Evolutionary conservation across 176 grass and related monocot genomes (phyloP).

Genomic region (Oropetium thomaeum): DNA sequence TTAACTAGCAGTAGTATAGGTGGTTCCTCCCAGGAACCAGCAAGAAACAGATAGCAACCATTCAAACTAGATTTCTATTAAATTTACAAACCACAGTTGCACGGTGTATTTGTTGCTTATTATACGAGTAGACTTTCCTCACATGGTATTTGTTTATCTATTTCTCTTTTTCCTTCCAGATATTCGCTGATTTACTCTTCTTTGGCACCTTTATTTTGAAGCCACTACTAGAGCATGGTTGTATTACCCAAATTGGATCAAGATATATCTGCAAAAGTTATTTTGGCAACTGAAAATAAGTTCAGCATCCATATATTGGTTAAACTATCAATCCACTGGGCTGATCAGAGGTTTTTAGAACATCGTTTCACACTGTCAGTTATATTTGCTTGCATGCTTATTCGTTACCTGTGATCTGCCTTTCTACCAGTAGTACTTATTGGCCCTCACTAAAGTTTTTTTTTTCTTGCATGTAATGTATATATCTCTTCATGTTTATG

Average conservation of each 20-base stretch:
- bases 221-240: neutral
- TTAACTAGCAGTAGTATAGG: neutral
- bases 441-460: neutral
- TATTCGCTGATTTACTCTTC: neutral
- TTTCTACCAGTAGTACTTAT: neutral
- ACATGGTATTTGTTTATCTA: neutral
- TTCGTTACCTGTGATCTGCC: neutral
- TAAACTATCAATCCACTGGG: neutral
- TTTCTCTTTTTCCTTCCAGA: neutral
- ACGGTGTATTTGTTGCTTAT: neutral
- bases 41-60: neutral
- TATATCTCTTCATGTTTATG: neutral
- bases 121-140: neutral
- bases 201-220: neutral
- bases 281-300: no score
- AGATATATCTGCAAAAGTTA: no score
- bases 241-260: no score
- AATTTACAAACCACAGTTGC: neutral
- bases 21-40: neutral
- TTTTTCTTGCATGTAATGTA: neutral
- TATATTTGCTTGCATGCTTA: slow-evolving; percentile 15
- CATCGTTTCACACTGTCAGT: neutral
- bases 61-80: neutral
- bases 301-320: neutral
- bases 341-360: neutral